These are phyloP conservation scores for Sclerotinia trifoliorum DNA, from an alignment of 2,329 filamentous ascomycete genomes.

Conservation along the genomic window DNA sequence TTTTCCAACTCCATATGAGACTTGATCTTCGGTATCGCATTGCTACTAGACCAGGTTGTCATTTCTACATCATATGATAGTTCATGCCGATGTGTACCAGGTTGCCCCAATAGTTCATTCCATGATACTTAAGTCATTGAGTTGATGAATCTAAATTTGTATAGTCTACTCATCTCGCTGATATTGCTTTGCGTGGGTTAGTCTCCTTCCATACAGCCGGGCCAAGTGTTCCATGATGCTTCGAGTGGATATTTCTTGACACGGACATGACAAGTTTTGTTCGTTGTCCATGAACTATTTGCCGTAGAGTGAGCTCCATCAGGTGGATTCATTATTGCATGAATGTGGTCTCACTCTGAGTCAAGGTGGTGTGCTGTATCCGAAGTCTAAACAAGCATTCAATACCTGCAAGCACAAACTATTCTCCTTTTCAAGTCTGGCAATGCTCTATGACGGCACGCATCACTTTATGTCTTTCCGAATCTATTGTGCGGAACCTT, in stretches of 20 bases:
- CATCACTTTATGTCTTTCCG: conserved; percentile 9
- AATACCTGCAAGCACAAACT: conserved; percentile 19
- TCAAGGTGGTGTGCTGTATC: conserved; percentile 17
- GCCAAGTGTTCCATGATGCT: conserved; percentile 16
- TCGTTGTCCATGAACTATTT: conserved; percentile 22
- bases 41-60: not conserved
- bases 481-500: not conserved
- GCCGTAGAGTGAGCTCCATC: conserved; percentile 3
- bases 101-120: conserved; percentile 22
- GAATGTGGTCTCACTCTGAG: conserved; percentile 12
- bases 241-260: conserved; percentile 8
- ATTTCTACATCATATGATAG: conserved; percentile 12
- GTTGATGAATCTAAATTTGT: conserved; percentile 1
- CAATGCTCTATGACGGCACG: conserved; percentile 14
- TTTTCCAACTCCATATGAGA: conserved; percentile 4
- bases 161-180: not conserved
- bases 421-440: conserved; percentile 14
- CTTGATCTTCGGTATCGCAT: conserved; percentile 19
- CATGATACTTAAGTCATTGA: conserved; percentile 16
- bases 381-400: not conserved
- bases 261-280: conserved; percentile 16
- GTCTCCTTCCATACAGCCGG: conserved; percentile 5
- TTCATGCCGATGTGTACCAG: conserved; percentile 16
- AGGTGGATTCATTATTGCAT: conserved; percentile 18
- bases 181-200: conserved; percentile 6